Conservation (phyloP, 1,139 yeast species). For the Sporopachydermia cereana region DNA sequence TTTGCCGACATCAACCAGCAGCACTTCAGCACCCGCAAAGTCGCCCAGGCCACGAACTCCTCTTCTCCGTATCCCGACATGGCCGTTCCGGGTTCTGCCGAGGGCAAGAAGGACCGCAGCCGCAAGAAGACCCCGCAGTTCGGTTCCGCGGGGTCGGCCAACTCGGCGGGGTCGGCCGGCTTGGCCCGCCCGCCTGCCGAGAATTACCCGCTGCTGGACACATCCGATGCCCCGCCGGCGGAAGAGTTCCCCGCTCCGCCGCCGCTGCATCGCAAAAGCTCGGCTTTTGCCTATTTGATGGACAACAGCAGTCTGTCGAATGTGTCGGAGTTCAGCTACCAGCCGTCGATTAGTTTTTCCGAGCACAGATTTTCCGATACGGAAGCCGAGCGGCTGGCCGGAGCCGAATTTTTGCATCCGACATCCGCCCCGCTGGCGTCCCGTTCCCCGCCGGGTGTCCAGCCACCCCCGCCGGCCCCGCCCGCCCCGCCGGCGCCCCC, state of each 20-base stretch:
- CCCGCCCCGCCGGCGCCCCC: neutral
- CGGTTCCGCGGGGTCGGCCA: neutral
- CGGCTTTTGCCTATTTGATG: neutral
- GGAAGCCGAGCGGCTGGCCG: neutral
- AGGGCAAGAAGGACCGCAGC: neutral
- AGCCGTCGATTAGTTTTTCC: neutral
- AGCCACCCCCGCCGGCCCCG: neutral
- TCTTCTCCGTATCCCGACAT: slow-evolving; percentile 24
- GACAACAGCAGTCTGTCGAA: neutral
- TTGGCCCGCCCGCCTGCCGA: neutral
- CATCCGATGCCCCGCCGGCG: neutral
- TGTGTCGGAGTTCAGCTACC: slow-evolving; percentile 3
- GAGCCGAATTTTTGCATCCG: neutral
- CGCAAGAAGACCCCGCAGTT: neutral
- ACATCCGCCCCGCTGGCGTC: neutral
- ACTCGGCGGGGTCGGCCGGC: neutral
- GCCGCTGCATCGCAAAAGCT: neutral
- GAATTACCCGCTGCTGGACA: too few species aligned
- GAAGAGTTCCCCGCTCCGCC: neutral
- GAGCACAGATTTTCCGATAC: neutral
- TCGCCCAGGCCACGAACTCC: neutral
- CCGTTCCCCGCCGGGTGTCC: neutral
- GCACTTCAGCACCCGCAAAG: neutral
- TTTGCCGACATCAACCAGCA: neutral
- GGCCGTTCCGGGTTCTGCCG: slow-evolving; percentile 15